These are phyloP conservation scores for Xerocomus potaroensis DNA, from an alignment of 768 basidiomycete species.

Conservation along the genomic window DNA sequence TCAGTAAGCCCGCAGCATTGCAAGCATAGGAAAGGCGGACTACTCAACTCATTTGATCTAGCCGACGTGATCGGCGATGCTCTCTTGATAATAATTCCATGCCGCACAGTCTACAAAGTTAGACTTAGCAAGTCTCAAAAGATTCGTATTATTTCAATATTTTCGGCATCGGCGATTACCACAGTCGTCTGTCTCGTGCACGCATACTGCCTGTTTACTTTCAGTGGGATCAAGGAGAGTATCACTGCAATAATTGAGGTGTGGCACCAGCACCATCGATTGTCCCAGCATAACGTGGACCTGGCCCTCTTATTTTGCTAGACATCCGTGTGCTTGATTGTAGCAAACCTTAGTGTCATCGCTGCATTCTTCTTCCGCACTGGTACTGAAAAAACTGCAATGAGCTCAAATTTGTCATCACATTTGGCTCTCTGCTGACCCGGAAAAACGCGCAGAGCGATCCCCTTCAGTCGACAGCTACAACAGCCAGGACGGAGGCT, in stretches of 20 bases:
- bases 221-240: neutral
- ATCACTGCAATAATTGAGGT: conserved; percentile 2
- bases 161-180: conserved; percentile 5
- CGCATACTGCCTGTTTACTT: conserved; percentile 1
- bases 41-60: neutral
- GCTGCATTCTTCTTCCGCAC: conserved; percentile 6
- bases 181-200: conserved; percentile 1
- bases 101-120: neutral
- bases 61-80: conserved; percentile 6
- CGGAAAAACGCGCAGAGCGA: neutral
- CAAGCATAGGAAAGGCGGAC: neutral
- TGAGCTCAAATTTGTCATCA: neutral
- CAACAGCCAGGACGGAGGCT: neutral
- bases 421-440: neutral
- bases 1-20: neutral
- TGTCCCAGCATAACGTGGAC: neutral
- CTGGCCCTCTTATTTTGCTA: neutral
- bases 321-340: conserved; percentile 1
- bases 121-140: neutral
- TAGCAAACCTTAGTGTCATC: conserved; percentile 2
- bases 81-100: conserved; percentile 4
- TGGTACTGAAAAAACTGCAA: neutral
- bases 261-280: neutral
- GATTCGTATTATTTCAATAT: conserved; percentile 5
- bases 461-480: neutral